These are phyloP conservation scores for Flaveria trinervia DNA, from an alignment of 129 eudicot species.

Conservation along the genomic window DNA sequence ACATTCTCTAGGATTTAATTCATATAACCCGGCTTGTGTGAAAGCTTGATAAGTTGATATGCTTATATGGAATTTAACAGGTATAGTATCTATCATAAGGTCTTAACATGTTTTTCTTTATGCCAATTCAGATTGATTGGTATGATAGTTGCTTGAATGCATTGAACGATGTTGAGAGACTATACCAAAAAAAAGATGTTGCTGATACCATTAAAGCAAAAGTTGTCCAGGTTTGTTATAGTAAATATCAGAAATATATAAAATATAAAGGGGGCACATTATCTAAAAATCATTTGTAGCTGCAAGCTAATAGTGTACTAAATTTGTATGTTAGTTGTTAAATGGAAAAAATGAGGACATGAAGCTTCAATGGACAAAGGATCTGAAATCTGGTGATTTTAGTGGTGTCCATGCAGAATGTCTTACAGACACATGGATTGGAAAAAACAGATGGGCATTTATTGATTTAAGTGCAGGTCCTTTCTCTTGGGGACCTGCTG, in stretches of 20 bases:
- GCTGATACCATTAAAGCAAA: conserved; percentile 74
- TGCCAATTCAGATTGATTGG: conserved; percentile 79
- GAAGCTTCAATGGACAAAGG: conserved; percentile 63
- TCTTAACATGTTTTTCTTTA: conserved; percentile 26
- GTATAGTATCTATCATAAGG: conserved; percentile 16
- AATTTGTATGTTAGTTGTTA: conserved; percentile 46
- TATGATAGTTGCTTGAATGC: conserved; percentile 66
- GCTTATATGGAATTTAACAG: not conserved
- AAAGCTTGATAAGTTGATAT: conserved; percentile 22
- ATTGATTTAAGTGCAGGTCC: conserved; percentile 95
- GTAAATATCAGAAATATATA: conserved; percentile 6
- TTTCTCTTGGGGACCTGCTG: conserved; percentile 98
- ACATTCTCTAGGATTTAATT: not conserved
- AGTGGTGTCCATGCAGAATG: conserved; percentile 85
- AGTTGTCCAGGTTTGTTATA: conserved; percentile 66
- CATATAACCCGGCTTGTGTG: not conserved
- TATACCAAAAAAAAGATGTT: conserved; percentile 70
- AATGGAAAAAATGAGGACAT: conserved; percentile 75
- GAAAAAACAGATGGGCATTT: conserved; percentile 97
- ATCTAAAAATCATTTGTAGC: not conserved
- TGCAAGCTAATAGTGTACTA: conserved; percentile 17
- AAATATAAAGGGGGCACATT: conserved; percentile 8
- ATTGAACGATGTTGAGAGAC: conserved; percentile 64
- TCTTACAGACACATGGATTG: conserved; percentile 96
- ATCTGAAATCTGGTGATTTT: conserved; percentile 76